Percentiles rank a stretch among this genome's conserved stretches.
Conservation (phyloP, 768 basidiomycete species). For the Tulasnella sp. region DNA sequence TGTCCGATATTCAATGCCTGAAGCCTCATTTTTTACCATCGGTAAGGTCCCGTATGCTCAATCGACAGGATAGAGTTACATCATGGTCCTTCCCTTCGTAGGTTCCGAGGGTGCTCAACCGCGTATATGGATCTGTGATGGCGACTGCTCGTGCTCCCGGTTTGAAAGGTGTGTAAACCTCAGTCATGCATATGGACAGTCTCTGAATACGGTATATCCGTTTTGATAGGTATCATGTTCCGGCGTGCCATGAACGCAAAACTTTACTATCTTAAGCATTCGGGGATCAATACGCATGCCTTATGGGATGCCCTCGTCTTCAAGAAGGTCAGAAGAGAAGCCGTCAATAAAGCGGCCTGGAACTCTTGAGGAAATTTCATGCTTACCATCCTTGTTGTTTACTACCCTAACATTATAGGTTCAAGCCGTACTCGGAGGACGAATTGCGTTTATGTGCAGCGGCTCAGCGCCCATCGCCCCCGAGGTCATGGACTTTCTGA, state of each 20-base stretch:
- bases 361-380: too few relatives aligned
- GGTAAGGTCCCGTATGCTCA: neutral
- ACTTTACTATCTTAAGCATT: conserved; percentile 52
- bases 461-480: conserved; percentile 85
- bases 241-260: conserved; percentile 68
- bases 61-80: neutral
- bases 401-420: conserved; percentile 35
- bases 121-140: conserved; percentile 48
- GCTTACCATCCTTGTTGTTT: neutral
- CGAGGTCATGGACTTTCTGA: conserved; percentile 84
- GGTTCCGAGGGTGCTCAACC: conserved; percentile 74
- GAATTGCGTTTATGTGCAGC: conserved; percentile 49
- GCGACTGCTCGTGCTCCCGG: conserved; percentile 52
- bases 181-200: too few relatives aligned
- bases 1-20: conserved; percentile 78
- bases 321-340: conserved; percentile 63
- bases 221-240: conserved; percentile 36
- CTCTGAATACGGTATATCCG: too few relatives aligned
- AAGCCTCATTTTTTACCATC: conserved; percentile 68
- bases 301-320: conserved; percentile 89
- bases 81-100: neutral
- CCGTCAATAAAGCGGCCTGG: neutral
- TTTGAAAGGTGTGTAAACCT: conserved; percentile 43
- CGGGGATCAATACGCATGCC: conserved; percentile 60
- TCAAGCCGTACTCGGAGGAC: conserved; percentile 73